These are phyloP conservation scores for Pythium grandisporangium DNA, from an alignment of 352 stramenopile genomes.

Conservation along the genomic window DNA sequence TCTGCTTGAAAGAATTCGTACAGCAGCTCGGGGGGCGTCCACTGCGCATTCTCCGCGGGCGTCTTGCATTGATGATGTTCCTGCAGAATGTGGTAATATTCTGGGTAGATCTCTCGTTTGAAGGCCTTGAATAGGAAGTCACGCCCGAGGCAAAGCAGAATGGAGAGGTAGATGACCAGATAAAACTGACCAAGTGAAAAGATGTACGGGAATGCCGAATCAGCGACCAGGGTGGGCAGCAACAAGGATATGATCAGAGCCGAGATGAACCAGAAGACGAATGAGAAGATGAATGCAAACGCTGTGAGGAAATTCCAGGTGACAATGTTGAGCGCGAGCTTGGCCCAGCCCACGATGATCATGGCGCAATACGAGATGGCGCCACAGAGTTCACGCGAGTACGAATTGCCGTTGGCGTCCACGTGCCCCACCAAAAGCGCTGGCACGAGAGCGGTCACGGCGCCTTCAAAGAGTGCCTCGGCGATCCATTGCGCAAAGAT, in stretches of 20 bases:
- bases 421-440: slow-evolving; percentile 45
- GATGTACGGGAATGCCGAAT: slow-evolving; percentile 73
- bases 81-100: slow-evolving; percentile 86
- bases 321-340: slow-evolving; percentile 79
- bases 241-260: slow-evolving; percentile 48
- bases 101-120: slow-evolving; percentile 73
- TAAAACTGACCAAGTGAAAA: slow-evolving; percentile 72
- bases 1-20: slow-evolving; percentile 74
- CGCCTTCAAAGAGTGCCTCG: slow-evolving; percentile 71
- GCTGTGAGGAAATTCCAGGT: slow-evolving; percentile 65
- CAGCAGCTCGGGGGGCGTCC: slow-evolving; percentile 47
- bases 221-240: slow-evolving; percentile 45
- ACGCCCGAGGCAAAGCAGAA: slow-evolving; percentile 63
- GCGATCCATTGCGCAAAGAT: slow-evolving; percentile 80
- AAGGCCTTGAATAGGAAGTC: slow-evolving; percentile 82
- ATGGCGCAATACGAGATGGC: slow-evolving; percentile 71
- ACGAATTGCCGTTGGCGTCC: slow-evolving; percentile 50
- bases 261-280: slow-evolving; percentile 71
- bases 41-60: slow-evolving; percentile 31
- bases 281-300: slow-evolving; percentile 42
- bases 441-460: slow-evolving; percentile 59
- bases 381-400: slow-evolving; percentile 60
- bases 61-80: slow-evolving; percentile 50
- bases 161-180: slow-evolving; percentile 53
- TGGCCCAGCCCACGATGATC: slow-evolving; percentile 73